Base-by-base conservation (phyloP, 306 rosid species). In the Trifolium repens region DNA sequence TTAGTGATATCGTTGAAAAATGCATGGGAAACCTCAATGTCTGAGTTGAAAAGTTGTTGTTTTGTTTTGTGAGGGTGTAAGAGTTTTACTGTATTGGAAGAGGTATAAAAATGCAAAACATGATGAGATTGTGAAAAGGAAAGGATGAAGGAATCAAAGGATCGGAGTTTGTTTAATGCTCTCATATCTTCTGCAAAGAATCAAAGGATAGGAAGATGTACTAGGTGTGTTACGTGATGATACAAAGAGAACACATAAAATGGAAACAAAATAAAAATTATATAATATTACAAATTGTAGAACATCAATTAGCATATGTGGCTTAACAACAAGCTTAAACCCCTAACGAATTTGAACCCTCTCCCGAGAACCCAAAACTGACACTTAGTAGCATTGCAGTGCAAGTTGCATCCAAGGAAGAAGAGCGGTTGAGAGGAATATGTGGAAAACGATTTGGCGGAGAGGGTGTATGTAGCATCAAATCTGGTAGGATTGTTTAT, bases 1-100 rank as follows among this genome's bases (percentile, higher is more conserved):
- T 86, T 82, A 9, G 89, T 82, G 9, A 91, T 88, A 74, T 94
- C 96, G 5, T 72, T 22, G 65, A 91, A 87, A 71, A 84, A 79
- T 70, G 81, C 53, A 61, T 39, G 66, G 15, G 63, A 69, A 16
- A 72, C 24, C 35, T 69, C 44, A 1, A 32, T 8, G 13, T 78
- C 63, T n/a, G 66, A 54, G 17, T 53, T 32, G 11, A 13, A 22
- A 79, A 24, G 13, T 19, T 54, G 78, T 40, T 34, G 52, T 22
- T 64, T 39, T 44, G 11, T 22, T 64, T 39, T 44, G 11, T 22
- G 74, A 57, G 55, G 75, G 49, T 3, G 69, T 15, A 49, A 26
- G 58, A 34, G 62, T 39, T 84, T 77, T 39, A 75, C 49, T 24
- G 67, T 72, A 39, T 15, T 67, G 37, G 79, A 67, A 19, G 74